Evolutionary conservation across 2,329 filamentous ascomycete species (phyloP), one percentile per base, ranked within the genome.

Genomic region (Endothia cerciana): DNA sequence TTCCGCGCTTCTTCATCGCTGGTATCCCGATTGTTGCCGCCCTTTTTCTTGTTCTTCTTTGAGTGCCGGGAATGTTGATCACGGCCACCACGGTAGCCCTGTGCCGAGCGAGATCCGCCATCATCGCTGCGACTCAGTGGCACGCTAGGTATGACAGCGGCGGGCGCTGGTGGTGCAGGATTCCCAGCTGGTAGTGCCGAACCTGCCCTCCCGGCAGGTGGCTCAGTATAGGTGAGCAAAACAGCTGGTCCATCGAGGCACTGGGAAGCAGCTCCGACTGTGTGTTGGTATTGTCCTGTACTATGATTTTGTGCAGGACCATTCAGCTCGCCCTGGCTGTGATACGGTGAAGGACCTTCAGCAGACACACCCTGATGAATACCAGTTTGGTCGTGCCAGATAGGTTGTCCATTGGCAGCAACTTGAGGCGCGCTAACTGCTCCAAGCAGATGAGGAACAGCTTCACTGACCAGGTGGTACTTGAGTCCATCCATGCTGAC

Each of bases 381-480:
- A 43, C 25, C 45, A 19, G 28, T 45, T 68, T 47, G 64, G 56
- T 64, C 33, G 45, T 63, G 40, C 41, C 63, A 43, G 66, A 65
- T 49, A 63, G 51, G 38, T 59, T 45, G 47, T n/a, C 38, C 57
- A 7, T 41, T 49, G 4, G 61, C 57, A 45, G 47, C 36, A 36
- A 36, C 36, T 30, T 67, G 58, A 25, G 62, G 55, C 17, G 65
- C 40, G 28, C 22, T 58, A 10, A 43, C n/a, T 40, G 64, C 57
- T 47, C 74, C 68, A 47, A 80, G 74, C 10, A 74, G 70, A 65
- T 72, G 73, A 1, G 79, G 77, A 3, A 84, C 72, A 10, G 81
- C 78, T 28, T 80, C 77, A 2, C 70, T 70, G 11, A 83, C 69
- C 3, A 83, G 68, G 2, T 73, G 66, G 47, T 73, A 74, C 22